phyloP scores from a whole-genome alignment of 2,329 filamentous ascomycete species.

The Dactylellina haptotyla region DNA sequence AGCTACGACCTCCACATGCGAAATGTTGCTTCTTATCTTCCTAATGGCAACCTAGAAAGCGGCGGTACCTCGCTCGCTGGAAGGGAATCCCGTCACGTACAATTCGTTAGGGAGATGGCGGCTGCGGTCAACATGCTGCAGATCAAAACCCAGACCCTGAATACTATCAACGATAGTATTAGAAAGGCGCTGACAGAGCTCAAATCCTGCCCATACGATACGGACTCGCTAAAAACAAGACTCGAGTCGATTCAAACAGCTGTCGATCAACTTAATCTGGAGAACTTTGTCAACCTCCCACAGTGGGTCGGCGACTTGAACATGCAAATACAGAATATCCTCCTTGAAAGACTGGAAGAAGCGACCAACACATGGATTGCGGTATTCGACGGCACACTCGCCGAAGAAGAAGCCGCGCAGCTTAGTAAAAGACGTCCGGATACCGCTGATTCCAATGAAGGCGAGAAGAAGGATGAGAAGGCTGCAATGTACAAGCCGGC shows the following conservation, averaged over 20 bases:
- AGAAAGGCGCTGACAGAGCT: slow-evolving; percentile 86
- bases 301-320: slow-evolving; percentile 93
- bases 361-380: slow-evolving; percentile 88
- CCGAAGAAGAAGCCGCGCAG: slow-evolving; percentile 57
- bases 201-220: slow-evolving; percentile 83
- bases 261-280: slow-evolving; percentile 94
- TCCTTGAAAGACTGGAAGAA: slow-evolving; percentile 82
- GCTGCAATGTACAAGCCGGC: slow-evolving; percentile 68
- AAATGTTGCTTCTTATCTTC: slow-evolving; percentile 67
- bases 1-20: slow-evolving; percentile 90
- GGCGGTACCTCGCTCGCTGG: slow-evolving; percentile 66
- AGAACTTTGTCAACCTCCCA: slow-evolving; percentile 92
- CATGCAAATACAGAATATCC: slow-evolving; percentile 79
- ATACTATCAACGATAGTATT: slow-evolving; percentile 79
- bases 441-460: slow-evolving; percentile 36
- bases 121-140: slow-evolving; percentile 87
- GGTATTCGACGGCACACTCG: slow-evolving; percentile 74
- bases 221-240: slow-evolving; percentile 79
- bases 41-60: slow-evolving; percentile 71
- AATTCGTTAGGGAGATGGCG: slow-evolving; percentile 95
- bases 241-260: slow-evolving; percentile 88
- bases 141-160: slow-evolving; percentile 81
- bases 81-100: slow-evolving; percentile 89
- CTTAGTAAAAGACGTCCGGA: slow-evolving; percentile 45
- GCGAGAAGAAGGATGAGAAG: slow-evolving; percentile 58